Evolutionary conservation across 1,284 basidiomycete genomes (phyloP).

Genomic region (Ustilago vetiveriae): DNA sequence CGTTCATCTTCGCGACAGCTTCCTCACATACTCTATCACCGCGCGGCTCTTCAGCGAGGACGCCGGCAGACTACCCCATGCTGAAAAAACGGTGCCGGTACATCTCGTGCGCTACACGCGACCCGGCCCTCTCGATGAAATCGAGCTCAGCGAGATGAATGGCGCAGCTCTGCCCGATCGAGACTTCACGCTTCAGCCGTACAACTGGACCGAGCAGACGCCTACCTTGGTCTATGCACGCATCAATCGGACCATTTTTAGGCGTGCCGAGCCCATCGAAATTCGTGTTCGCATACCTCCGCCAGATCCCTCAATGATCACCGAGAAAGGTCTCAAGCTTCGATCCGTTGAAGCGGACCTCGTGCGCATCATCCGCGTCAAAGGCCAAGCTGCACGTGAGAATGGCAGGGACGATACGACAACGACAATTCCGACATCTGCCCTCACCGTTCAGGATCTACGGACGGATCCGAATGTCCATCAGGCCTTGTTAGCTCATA

Average conservation of each 20-base stretch:
- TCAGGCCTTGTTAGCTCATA: constrained; percentile 58
- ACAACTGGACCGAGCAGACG: constrained; percentile 46
- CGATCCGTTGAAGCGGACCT: constrained; percentile 60
- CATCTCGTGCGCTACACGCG: constrained; percentile 61
- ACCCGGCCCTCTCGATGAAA: constrained; percentile 40
- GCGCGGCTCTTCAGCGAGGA: constrained; percentile 49
- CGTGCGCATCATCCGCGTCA: constrained; percentile 55
- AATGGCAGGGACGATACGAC: neutral
- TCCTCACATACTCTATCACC: constrained; percentile 52
- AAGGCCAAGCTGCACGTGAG: constrained; percentile 1
- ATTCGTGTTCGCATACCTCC: constrained; percentile 61
- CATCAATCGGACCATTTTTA: constrained; percentile 59
- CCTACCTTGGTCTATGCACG: constrained; percentile 53
- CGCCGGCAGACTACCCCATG: constrained; percentile 20
- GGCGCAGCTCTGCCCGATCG: constrained; percentile 16
- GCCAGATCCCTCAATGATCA: constrained; percentile 38
- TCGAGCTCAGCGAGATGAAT: constrained; percentile 28
- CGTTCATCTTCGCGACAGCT: constrained; percentile 55
- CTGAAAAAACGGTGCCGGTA: constrained; percentile 40
- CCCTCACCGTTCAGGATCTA: neutral
- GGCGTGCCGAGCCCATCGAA: constrained; percentile 61
- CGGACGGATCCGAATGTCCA: constrained; percentile 13
- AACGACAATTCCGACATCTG: neutral
- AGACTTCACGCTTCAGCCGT: constrained; percentile 44
- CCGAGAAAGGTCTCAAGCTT: constrained; percentile 56